phyloP scores from a whole-genome alignment of 2,329 filamentous ascomycete genomes.

The Thelonectria rubi region DNA sequence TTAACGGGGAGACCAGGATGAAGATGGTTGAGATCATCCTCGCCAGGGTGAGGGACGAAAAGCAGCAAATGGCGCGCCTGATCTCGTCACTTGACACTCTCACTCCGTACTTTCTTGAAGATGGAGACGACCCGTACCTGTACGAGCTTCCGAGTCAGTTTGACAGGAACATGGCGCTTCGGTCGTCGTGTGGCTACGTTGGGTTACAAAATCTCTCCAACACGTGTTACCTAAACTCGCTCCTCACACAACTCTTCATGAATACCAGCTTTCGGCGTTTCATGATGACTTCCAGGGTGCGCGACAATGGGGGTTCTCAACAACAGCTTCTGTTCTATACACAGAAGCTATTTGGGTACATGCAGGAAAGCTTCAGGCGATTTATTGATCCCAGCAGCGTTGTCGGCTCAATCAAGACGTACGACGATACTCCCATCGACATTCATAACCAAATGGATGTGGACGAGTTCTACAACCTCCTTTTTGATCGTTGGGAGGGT shows the following conservation, averaged over 20 bases:
- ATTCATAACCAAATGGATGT: slow-evolving; percentile 96
- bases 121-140: slow-evolving; percentile 61
- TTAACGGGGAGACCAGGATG: slow-evolving; percentile 65
- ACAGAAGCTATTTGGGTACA: slow-evolving; percentile 81
- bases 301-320: slow-evolving; percentile 66
- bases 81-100: slow-evolving; percentile 53
- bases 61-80: slow-evolving; percentile 58
- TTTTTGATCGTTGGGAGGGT: slow-evolving; percentile 90
- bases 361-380: slow-evolving; percentile 84
- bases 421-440: slow-evolving; percentile 84
- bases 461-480: slow-evolving; percentile 94
- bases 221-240: slow-evolving; percentile 96
- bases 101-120: slow-evolving; percentile 49
- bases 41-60: slow-evolving; percentile 61
- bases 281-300: slow-evolving; percentile 72
- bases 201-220: slow-evolving; percentile 93
- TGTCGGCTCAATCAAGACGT: slow-evolving; percentile 80
- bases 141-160: slow-evolving; percentile 70
- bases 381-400: slow-evolving; percentile 77
- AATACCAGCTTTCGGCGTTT: slow-evolving; percentile 88
- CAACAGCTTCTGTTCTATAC: slow-evolving; percentile 80
- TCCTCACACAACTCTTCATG: slow-evolving; percentile 96
- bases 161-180: slow-evolving; percentile 73
- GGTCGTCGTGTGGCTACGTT: slow-evolving; percentile 82
- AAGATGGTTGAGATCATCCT: slow-evolving; percentile 70